These are phyloP conservation scores for Cladophialophora carrionii DNA, from an alignment of 2,329 filamentous ascomycete species.

Conservation along the genomic window DNA sequence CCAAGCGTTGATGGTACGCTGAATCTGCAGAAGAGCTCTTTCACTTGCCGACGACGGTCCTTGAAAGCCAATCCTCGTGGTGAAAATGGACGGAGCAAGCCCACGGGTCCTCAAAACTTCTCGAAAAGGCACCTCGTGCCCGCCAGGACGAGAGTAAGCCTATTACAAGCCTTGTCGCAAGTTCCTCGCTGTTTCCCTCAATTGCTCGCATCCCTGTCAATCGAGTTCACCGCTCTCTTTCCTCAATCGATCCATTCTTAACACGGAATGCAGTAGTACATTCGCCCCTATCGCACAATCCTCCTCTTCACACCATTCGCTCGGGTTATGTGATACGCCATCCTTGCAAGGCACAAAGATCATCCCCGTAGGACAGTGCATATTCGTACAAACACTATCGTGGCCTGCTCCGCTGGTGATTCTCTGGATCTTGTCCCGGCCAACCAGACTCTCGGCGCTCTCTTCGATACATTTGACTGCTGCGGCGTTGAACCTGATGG, in stretches of 20 bases:
- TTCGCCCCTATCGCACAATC: constrained; percentile 52
- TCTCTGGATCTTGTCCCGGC: constrained; percentile 48
- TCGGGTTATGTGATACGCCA: constrained; percentile 66
- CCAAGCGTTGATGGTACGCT: background rate
- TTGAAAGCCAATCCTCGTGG: background rate
- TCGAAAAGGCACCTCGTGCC: background rate
- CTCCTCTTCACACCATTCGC: constrained; percentile 63
- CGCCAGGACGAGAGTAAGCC: background rate
- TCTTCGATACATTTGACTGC: constrained; percentile 68
- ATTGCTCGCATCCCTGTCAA: background rate
- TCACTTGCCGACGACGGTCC: background rate
- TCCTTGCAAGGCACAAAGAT: constrained; percentile 68
- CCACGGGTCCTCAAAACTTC: background rate
- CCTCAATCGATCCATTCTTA: constrained; percentile 50
- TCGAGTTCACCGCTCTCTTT: constrained; percentile 31
- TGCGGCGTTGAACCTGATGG: constrained; percentile 66
- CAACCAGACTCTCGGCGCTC: constrained; percentile 60
- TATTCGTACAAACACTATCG: constrained; percentile 65
- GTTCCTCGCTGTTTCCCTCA: background rate
- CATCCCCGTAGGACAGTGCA: constrained; percentile 65
- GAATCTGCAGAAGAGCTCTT: background rate
- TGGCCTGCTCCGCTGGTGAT: constrained; percentile 69
- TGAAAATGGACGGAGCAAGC: background rate
- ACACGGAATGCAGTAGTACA: constrained; percentile 36
- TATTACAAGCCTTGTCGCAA: background rate